Percentiles rank a stretch among this genome's conserved stretches.
Evolutionary conservation across 2,329 filamentous ascomycete species (phyloP).

Genomic region (Hymenoscyphus scutula): DNA sequence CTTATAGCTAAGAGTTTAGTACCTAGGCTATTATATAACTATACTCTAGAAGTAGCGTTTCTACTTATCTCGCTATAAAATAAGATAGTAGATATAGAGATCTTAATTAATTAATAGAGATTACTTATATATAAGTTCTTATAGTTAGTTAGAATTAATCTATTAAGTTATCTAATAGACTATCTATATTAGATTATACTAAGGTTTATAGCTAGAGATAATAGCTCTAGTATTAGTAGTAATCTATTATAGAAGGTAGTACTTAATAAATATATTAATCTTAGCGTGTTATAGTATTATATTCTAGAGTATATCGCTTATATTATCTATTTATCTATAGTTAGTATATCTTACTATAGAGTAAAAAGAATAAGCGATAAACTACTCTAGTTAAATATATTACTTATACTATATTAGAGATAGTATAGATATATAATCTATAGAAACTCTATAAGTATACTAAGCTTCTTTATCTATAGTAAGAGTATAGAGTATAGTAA

Average conservation of each 20-base stretch:
- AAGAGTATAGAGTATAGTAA: constrained; percentile 22
- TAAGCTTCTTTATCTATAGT: constrained; percentile 23
- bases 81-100: constrained; percentile 17
- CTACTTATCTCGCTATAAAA: constrained; percentile 20
- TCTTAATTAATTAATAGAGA: constrained; percentile 23
- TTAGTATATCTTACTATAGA: constrained; percentile 18
- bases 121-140: constrained; percentile 22
- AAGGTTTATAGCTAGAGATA: constrained; percentile 17
- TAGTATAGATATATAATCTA: constrained; percentile 24
- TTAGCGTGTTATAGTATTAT: constrained; percentile 26
- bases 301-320: constrained; percentile 25
- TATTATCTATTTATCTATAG: constrained; percentile 12
- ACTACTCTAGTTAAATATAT: constrained; percentile 28
- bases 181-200: constrained; percentile 20
- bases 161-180: constrained; percentile 22
- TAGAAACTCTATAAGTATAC: constrained; percentile 22
- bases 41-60: constrained; percentile 21
- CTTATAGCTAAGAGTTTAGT: constrained; percentile 14
- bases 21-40: constrained; percentile 16
- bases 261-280: too few relatives aligned
- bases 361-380: not conserved
- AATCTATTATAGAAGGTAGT: constrained; percentile 16
- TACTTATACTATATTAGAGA: constrained; percentile 26
- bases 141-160: constrained; percentile 22
- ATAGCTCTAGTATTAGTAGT: constrained; percentile 21